Evolutionary conservation across 805 yeast species (phyloP).

Genomic region (Candida vaughaniae): DNA sequence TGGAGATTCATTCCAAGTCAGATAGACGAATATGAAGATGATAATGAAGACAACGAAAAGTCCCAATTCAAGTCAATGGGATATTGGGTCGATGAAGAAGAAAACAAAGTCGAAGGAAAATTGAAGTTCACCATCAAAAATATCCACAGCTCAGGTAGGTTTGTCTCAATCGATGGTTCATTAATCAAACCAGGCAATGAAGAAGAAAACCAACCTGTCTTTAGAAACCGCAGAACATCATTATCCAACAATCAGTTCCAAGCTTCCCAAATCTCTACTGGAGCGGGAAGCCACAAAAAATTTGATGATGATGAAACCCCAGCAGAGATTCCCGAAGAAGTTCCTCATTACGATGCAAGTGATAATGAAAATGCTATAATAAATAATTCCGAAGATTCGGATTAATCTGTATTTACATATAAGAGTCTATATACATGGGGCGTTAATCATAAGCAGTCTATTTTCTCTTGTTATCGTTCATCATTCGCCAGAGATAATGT

Average conservation of each 20-base stretch:
- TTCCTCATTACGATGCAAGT: conserved; percentile 18
- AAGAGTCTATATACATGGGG: conserved; percentile 8
- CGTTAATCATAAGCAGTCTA: conserved; percentile 3
- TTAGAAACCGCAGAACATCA: conserved; percentile 33
- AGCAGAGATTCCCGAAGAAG: conserved; percentile 6
- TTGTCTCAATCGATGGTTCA: conserved; percentile 88
- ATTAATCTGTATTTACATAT: conserved; percentile 6
- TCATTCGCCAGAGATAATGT: conserved; percentile 44
- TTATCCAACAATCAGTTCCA: conserved; percentile 20
- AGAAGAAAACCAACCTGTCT: conserved; percentile 54
- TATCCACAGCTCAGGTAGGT: conserved; percentile 74
- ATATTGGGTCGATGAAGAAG: conserved; percentile 81
- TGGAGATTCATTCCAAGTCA: conserved; percentile 87
- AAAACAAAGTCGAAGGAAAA: conserved; percentile 77
- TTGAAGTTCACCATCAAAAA: conserved; percentile 71
- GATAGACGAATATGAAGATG: conserved; percentile 44
- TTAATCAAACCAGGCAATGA: conserved; percentile 60
- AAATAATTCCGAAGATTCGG: conserved; percentile 24
- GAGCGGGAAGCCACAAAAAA: conserved; percentile 35
- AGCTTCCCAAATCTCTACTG: conserved; percentile 12
- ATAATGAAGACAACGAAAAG: conserved; percentile 21
- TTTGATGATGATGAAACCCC: conserved; percentile 31
- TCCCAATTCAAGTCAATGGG: conserved; percentile 62
- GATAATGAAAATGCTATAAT: conserved; percentile 25
- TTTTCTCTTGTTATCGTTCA: conserved; percentile 32